Base-by-base conservation (phyloP, 1,284 basidiomycete species). In the Pascua guehoae region DNA sequence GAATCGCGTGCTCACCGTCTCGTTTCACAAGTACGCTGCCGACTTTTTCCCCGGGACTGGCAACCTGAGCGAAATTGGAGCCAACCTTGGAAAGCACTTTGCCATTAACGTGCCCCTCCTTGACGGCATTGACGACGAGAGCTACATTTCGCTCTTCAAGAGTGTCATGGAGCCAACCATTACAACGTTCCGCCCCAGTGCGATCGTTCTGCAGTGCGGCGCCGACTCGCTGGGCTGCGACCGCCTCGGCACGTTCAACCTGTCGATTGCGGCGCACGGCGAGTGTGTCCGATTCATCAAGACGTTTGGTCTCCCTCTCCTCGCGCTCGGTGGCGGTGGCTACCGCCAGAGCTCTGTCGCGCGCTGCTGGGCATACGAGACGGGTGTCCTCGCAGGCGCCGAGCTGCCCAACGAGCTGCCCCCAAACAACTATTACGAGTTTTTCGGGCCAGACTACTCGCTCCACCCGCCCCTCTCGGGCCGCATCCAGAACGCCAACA, bases 351-450 rank as follows among this genome's bases (percentile, higher is more conserved):
- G 91, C 72, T 96, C 95, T 67, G 95, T 98, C 54, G 90, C 90
- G 45, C 85, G 95, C n/a, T 98, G 95, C 73, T 98, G 95, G 95
- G 88, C 95, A 11, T 97, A 98, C 80, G 95, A 98, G 77, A 98
- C 96, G 0, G 87, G 91, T 7, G 88, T 98, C 0, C 83, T 94
- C n/a, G 86, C 94, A 32, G 89, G 91, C 15, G 85, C 88, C 0
- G 79, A 83, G 15, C 84, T 98, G 12, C 87, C 92, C 0, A 88
- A 95, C 74, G 86, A 88, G 56, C 84, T 98, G 7, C 95, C 95
- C 0, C 79, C 80, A 11, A 98, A 93, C 8, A 86, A 90, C 1
- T 99, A 96, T 77, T 90, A 96, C 71, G 83, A 88, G 3, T 98
- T 94, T 78, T 99, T 98, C 76, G 85, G 86, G 11, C 92, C 95